Evolutionary conservation across 768 basidiomycete species (phyloP).

Genomic region (Sutorius australiensis): DNA sequence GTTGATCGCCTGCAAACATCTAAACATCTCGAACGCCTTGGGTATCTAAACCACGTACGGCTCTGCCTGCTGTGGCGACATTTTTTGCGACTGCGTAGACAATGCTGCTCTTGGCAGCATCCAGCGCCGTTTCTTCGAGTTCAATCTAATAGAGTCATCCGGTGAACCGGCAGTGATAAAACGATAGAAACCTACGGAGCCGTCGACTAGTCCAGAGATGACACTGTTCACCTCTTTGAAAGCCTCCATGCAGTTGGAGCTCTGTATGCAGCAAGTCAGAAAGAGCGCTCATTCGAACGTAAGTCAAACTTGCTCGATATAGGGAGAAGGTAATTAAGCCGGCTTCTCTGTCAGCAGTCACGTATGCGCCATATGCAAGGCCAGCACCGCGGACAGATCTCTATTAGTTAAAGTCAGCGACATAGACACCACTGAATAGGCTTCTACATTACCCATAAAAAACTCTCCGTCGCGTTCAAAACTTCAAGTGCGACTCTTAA

Average conservation of each 20-base stretch:
- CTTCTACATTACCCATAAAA: constrained; percentile 69
- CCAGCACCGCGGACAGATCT: constrained; percentile 91
- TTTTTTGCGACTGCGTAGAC: constrained; percentile 78
- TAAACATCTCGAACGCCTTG: constrained; percentile 7
- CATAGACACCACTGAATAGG: not conserved
- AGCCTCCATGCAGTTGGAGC: constrained; percentile 74
- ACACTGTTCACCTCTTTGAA: constrained; percentile 78
- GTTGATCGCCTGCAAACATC: constrained; percentile 53
- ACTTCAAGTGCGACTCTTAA: constrained; percentile 81
- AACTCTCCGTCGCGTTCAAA: constrained; percentile 91
- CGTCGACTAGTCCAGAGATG: constrained; percentile 74
- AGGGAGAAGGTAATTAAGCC: constrained; percentile 73
- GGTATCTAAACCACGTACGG: constrained; percentile 48
- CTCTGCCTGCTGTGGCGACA: constrained; percentile 83
- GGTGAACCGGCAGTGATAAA: not conserved
- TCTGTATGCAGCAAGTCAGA: constrained; percentile 42
- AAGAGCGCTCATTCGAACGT: not conserved
- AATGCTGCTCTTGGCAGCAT: constrained; percentile 89
- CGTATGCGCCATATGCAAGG: constrained; percentile 87
- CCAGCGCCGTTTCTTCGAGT: constrained; percentile 75
- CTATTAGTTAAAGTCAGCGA: constrained; percentile 35
- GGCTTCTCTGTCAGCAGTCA: constrained; percentile 70
- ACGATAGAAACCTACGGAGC: constrained; percentile 51
- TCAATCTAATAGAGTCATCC: constrained; percentile 50
- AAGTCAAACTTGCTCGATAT: constrained; percentile 57